Evolutionary conservation across 495 filamentous ascomycete species (phyloP).

Genomic region (Rhypophila decipiens): DNA sequence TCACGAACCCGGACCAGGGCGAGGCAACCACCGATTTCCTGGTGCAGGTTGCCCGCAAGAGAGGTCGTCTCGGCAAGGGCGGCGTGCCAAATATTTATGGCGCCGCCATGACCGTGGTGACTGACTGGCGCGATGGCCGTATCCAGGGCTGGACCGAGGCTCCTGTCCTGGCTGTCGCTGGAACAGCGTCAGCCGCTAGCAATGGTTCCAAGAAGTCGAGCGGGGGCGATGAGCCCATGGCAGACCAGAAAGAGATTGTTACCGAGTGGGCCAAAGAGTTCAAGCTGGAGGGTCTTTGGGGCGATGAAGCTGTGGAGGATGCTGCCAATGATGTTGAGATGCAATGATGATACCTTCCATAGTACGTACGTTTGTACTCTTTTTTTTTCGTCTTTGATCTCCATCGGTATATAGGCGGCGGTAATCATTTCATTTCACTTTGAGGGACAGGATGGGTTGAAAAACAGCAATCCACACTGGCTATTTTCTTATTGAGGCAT

Average conservation of each 20-base stretch:
- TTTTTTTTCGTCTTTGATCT: not conserved
- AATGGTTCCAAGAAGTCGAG: slow-evolving; percentile 15
- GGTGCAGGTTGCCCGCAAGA: slow-evolving; percentile 86
- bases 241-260: slow-evolving; percentile 82
- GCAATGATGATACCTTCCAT: slow-evolving; percentile 8
- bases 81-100: slow-evolving; percentile 83
- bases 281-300: slow-evolving; percentile 91
- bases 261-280: slow-evolving; percentile 94
- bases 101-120: slow-evolving; percentile 88
- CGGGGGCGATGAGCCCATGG: slow-evolving; percentile 31
- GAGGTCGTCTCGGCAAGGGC: slow-evolving; percentile 81
- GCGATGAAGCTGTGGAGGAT: slow-evolving; percentile 37
- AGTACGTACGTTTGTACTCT: not conserved
- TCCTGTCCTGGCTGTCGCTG: slow-evolving; percentile 54
- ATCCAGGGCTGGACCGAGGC: slow-evolving; percentile 89
- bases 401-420: not conserved
- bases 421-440: too few species aligned
- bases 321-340: slow-evolving; percentile 28
- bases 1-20: slow-evolving; percentile 49
- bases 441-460: too few species aligned
- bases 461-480: too few species aligned
- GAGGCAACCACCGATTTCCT: slow-evolving; percentile 89
- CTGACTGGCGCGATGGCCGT: slow-evolving; percentile 90
- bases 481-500: too few species aligned
- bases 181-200: slow-evolving; percentile 8